A percentile compares a stretch with the other conserved stretches of the same genome.
phyloP scores from a whole-genome alignment of 1,284 basidiomycete species.

The Pyrrhoderma noxium region DNA sequence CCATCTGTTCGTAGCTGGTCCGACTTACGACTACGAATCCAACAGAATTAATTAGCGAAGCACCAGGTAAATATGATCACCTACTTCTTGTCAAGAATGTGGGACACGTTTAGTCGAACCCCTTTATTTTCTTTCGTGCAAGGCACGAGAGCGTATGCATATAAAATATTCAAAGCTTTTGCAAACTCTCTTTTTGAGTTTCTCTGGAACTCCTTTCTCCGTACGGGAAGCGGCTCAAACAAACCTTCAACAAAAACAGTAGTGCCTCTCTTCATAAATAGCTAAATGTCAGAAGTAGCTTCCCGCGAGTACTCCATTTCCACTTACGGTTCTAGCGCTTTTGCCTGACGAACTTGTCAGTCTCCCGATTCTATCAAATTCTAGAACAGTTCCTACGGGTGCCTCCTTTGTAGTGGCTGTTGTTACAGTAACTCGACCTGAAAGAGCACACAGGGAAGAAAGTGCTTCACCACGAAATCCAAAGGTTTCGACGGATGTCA shows the following conservation, averaged over 20 bases:
- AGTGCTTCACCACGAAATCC: slow-evolving; percentile 97
- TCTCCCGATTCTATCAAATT: slow-evolving; percentile 61
- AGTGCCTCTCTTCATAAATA: slow-evolving; percentile 66
- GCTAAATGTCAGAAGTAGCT: not conserved
- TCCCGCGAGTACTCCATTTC: not conserved
- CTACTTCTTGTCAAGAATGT: slow-evolving; percentile 70
- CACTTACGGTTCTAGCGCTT: slow-evolving; percentile 66
- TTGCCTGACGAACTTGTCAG: slow-evolving; percentile 44
- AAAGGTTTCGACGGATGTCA: slow-evolving; percentile 76
- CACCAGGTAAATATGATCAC: slow-evolving; percentile 21
- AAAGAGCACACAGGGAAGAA: slow-evolving; percentile 85
- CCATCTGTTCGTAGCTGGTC: slow-evolving; percentile 74
- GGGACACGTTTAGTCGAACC: slow-evolving; percentile 72
- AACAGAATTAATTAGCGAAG: not conserved
- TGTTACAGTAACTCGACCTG: slow-evolving; percentile 60
- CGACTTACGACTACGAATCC: slow-evolving; percentile 33
- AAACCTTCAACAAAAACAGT: slow-evolving; percentile 72
- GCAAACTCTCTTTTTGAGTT: slow-evolving; percentile 88
- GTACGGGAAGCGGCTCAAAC: slow-evolving; percentile 82
- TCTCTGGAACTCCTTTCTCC: slow-evolving; percentile 86
- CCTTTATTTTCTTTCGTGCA: slow-evolving; percentile 45
- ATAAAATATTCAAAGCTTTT: slow-evolving; percentile 76
- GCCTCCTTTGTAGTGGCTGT: slow-evolving; percentile 68
- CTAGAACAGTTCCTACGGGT: slow-evolving; percentile 74
- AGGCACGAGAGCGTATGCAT: slow-evolving; percentile 88